These are phyloP conservation scores for Dothistroma septosporum DNA, from an alignment of 2,329 filamentous ascomycete genomes.

Conservation along the genomic window DNA sequence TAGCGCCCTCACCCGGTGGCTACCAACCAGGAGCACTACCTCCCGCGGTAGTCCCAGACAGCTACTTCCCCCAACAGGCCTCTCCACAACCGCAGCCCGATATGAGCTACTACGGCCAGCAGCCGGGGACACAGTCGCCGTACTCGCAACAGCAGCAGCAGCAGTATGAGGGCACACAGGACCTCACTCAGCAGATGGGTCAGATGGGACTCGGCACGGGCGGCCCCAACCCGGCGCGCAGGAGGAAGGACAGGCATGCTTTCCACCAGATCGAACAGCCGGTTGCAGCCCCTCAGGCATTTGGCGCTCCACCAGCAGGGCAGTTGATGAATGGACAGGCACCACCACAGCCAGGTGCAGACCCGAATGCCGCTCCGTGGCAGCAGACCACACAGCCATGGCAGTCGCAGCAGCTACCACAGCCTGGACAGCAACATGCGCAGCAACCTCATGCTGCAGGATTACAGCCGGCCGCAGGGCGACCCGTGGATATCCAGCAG, in stretches of 20 bases:
- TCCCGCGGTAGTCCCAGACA: conserved; percentile 24
- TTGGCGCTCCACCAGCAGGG: conserved; percentile 62
- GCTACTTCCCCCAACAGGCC: conserved; percentile 42
- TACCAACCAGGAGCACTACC: conserved; percentile 42
- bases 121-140: conserved; percentile 17
- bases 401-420: conserved; percentile 30
- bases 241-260: conserved; percentile 91
- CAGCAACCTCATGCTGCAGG: conserved; percentile 23
- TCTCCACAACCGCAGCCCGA: conserved; percentile 18
- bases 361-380: conserved; percentile 33
- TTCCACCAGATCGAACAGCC: conserved; percentile 80
- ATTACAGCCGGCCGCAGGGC: conserved; percentile 3
- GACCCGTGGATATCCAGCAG: conserved; percentile 16
- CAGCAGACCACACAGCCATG: conserved; percentile 35
- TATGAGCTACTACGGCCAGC: conserved; percentile 19
- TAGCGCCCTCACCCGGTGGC: conserved; percentile 43
- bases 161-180: conserved; percentile 28
- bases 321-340: conserved; percentile 55
- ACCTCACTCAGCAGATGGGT: conserved; percentile 67
- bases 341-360: conserved; percentile 21
- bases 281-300: conserved; percentile 54
- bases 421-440: conserved; percentile 16
- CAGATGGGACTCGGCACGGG: conserved; percentile 62
- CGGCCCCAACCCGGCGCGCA: conserved; percentile 50
- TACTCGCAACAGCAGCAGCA: conserved; percentile 12